Conservation (phyloP, 768 basidiomycete species). For the Serendipita sp. region DNA sequence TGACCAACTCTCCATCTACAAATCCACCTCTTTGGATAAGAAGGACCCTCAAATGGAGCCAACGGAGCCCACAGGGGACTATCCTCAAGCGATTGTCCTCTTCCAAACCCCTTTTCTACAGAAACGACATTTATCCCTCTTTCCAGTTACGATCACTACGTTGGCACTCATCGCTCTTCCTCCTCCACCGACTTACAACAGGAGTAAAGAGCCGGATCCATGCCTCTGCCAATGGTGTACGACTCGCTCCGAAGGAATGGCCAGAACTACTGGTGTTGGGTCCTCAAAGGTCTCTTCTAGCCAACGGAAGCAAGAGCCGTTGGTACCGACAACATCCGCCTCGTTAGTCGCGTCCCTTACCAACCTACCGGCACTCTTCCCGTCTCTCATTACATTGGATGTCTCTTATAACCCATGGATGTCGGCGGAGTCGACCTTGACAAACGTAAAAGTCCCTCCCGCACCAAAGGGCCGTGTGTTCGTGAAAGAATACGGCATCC, state of each 20-base stretch:
- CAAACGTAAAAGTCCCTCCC: neutral
- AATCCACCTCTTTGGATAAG: neutral
- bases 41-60: neutral
- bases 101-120: neutral
- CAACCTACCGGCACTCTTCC: neutral
- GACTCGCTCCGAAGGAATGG: neutral
- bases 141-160: neutral
- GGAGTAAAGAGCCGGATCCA: neutral
- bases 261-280: neutral
- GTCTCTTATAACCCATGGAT: conserved; percentile 4
- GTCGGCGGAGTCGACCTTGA: neutral
- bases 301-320: neutral
- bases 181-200: neutral
- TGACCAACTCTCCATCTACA: neutral
- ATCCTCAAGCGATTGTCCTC: neutral
- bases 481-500: neutral
- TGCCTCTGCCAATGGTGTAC: neutral
- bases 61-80: too few species aligned
- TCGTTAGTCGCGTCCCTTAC: neutral
- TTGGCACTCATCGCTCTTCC: neutral
- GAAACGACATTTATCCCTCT: neutral
- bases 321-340: neutral
- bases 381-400: neutral
- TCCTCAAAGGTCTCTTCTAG: too few species aligned
- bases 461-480: neutral